These are phyloP conservation scores for Cardamine chenopodiifolia DNA, from an alignment of 345 rosid species.

Conservation along the genomic window DNA sequence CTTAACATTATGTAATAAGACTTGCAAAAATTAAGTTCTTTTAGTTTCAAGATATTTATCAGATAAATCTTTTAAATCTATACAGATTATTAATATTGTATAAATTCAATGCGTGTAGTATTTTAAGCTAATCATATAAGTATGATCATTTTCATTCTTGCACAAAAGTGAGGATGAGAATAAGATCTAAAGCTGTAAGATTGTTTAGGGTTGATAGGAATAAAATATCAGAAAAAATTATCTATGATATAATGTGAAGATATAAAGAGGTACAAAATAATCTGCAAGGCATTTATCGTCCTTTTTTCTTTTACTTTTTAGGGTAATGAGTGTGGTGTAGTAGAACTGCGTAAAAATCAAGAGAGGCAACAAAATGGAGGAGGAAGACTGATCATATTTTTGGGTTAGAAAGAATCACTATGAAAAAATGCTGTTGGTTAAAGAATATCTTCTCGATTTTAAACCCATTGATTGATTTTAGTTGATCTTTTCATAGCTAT, in stretches of 20 bases:
- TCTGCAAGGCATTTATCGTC: conserved; percentile 13
- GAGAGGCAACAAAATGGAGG: conserved; percentile 29
- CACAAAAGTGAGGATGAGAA: conserved; percentile 1
- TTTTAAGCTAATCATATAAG: background rate
- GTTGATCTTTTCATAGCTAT: conserved; percentile 39
- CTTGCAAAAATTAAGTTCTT: background rate
- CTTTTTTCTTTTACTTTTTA: conserved; percentile 33
- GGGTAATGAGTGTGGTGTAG: conserved; percentile 45
- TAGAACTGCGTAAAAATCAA: conserved; percentile 31
- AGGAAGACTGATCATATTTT: conserved; percentile 33
- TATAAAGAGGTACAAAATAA: conserved; percentile 5
- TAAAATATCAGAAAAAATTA: background rate
- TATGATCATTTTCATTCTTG: background rate
- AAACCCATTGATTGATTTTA: conserved; percentile 40
- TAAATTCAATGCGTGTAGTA: background rate
- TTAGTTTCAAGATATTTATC: background rate
- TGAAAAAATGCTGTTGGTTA: conserved; percentile 41
- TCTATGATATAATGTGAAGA: background rate
- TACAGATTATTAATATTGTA: background rate
- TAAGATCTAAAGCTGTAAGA: conserved; percentile 18
- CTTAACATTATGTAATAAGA: background rate
- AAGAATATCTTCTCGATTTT: conserved; percentile 36
- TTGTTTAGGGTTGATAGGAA: conserved; percentile 19
- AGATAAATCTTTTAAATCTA: background rate
- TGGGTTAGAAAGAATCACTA: conserved; percentile 35